Conservation (phyloP, 805 yeast species). For the Starmerella scarabaei region DNA sequence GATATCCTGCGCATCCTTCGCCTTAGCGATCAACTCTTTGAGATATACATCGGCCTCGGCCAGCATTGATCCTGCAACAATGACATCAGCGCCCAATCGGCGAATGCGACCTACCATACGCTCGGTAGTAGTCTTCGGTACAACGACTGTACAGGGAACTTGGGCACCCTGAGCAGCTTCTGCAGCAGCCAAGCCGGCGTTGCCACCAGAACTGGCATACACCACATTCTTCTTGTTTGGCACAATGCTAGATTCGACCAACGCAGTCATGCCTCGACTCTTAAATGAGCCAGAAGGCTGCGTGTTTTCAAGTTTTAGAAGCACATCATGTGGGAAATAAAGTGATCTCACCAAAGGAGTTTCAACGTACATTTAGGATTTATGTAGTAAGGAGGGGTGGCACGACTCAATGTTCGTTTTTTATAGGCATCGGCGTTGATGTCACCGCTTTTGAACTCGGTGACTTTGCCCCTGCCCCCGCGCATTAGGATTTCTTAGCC, state of each 20-base stretch:
- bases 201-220: constrained; percentile 70
- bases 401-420: not conserved
- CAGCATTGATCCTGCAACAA: constrained; percentile 62
- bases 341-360: constrained; percentile 66
- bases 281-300: constrained; percentile 90
- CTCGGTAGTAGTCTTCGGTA: constrained; percentile 39
- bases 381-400: not conserved
- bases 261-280: constrained; percentile 31
- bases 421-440: not conserved
- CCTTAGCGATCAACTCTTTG: constrained; percentile 42
- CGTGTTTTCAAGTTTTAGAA: constrained; percentile 71
- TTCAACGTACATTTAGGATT: constrained; percentile 12
- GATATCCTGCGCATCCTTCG: constrained; percentile 42
- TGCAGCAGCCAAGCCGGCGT: constrained; percentile 95
- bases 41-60: constrained; percentile 66
- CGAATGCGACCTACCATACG: constrained; percentile 36
- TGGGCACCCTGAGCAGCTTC: constrained; percentile 63
- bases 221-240: constrained; percentile 42
- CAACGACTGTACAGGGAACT: constrained; percentile 42
- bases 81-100: constrained; percentile 38
- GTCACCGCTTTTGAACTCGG: not conserved
- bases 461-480: not conserved
- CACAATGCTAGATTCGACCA: constrained; percentile 31
- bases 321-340: constrained; percentile 59
- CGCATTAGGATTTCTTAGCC: not conserved